Evolutionary conservation across 805 yeast genomes (phyloP), one percentile per base, ranked within the genome.

Genomic region (Saturnispora galanensis): DNA sequence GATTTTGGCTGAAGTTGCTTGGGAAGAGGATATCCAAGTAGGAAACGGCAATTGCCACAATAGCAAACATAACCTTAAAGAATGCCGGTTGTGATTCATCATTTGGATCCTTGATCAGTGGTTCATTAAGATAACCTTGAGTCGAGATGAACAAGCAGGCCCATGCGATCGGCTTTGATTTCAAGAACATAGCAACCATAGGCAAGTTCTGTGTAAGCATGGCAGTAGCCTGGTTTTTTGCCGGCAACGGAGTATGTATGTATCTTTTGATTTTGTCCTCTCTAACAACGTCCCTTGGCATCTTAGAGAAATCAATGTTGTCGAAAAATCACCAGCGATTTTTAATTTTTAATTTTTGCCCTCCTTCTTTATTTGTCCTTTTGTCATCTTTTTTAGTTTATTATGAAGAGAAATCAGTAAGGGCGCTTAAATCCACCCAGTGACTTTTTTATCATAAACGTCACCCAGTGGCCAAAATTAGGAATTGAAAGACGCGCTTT

Each of bases 131-230:
- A 51, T 59, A 75, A 1, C 72, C 45, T 59, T 76, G 81, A 17
- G 76, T 54, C 5, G 79, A 70, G 49, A 76, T 58, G 54, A 76
- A 74, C 21, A 73, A 54, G 18, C 77, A 59, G 3, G 79, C 64
- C 81, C 81, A 76, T 10, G 79, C 66, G 52, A 76, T 58, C 50
- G 76, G 60, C 55, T 73, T 76, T 58, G 75, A 74, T 53, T 70
- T 64, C 70, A 76, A 63, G 56, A 76, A 75, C 81, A 76, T 76
- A 38, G 81, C 81, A 2, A 76, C 79, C 78, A 76, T 72, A 35
- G 81, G 81, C 48, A 76, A 60, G 38, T 77, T 69, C 53, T 74
- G 77, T 6, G 77, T 60, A 26, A 73, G 64, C 64, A 71, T 65
- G 35, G 65, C 62, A 3, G 76, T 58, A 6, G 76, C 76, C 39